These are phyloP conservation scores for Urochloa ruziziensis DNA, from an alignment of 176 grass and related monocot species.

Conservation along the genomic window DNA sequence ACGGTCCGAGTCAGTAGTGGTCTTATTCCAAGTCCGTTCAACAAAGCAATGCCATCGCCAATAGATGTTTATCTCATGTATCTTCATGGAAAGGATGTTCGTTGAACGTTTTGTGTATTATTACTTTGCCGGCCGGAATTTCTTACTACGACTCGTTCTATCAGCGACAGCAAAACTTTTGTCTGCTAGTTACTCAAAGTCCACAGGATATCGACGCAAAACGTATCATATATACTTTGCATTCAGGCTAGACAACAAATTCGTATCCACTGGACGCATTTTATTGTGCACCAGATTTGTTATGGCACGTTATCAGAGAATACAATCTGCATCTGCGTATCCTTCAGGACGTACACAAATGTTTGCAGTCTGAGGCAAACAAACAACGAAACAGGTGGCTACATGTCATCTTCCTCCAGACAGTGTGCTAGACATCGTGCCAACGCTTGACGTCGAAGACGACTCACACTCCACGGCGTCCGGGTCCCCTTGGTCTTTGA, in stretches of 20 bases:
- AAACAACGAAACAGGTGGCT: neutral
- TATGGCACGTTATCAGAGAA: neutral
- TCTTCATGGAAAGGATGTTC: neutral
- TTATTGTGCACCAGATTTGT: neutral
- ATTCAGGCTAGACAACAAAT: neutral
- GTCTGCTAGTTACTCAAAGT: neutral
- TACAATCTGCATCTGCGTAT: neutral
- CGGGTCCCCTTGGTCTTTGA: neutral
- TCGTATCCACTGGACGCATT: neutral
- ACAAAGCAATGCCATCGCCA: neutral
- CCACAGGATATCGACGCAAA: neutral
- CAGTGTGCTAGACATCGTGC: constrained; percentile 22
- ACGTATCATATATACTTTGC: neutral
- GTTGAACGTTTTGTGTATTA: neutral
- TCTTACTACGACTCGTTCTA: neutral
- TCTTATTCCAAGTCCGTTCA: constrained; percentile 20
- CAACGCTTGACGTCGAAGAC: constrained; percentile 11
- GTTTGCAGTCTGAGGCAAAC: neutral
- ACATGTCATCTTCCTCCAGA: constrained; percentile 10
- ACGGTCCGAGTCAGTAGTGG: neutral
- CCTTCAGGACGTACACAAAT: neutral
- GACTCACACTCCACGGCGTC: constrained; percentile 2
- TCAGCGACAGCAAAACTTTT: neutral
- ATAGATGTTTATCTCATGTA: neutral
- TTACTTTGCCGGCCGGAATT: constrained; percentile 16